These are phyloP conservation scores for Cudoniella acicularis DNA, from an alignment of 495 filamentous ascomycete species.

Conservation along the genomic window DNA sequence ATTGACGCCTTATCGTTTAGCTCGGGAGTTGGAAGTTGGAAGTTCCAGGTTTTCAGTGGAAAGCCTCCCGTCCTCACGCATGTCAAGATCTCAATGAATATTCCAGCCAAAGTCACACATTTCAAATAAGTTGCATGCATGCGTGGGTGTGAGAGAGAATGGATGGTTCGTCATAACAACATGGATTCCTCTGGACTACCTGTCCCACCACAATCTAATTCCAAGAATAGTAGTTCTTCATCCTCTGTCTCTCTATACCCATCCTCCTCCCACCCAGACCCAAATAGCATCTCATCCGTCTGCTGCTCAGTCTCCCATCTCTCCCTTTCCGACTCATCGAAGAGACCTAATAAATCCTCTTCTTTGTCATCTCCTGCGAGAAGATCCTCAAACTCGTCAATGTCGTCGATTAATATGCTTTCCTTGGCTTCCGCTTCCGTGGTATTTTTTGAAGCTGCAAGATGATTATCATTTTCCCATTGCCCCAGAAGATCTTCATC, in stretches of 20 bases:
- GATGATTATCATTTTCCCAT: background rate
- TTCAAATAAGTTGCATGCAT: too few relatives aligned
- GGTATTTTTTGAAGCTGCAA: background rate
- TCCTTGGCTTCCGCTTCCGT: background rate
- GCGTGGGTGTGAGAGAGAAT: too few relatives aligned
- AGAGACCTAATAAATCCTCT: slow-evolving; percentile 4
- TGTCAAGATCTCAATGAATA: too few relatives aligned
- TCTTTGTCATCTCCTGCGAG: slow-evolving; percentile 7
- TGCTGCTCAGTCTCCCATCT: slow-evolving; percentile 6
- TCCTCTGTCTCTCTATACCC: background rate
- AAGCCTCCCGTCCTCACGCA: too few relatives aligned
- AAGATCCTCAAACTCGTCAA: slow-evolving; percentile 13
- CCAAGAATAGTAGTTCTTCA: background rate
- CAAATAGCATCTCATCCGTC: slow-evolving; percentile 22
- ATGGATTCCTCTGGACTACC: too few relatives aligned
- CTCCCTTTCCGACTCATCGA: slow-evolving; percentile 13
- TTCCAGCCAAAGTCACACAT: too few relatives aligned
- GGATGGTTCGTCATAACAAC: too few relatives aligned
- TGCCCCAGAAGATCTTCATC: slow-evolving; percentile 1
- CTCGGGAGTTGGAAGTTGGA: too few relatives aligned
- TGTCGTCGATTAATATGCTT: background rate
- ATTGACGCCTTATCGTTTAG: too few relatives aligned
- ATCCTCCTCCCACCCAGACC: slow-evolving; percentile 1
- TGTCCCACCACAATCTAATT: background rate
- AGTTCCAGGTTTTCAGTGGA: too few relatives aligned